Evolutionary conservation across 148 eudicot species (phyloP).

Genomic region (Cornus kousa): DNA sequence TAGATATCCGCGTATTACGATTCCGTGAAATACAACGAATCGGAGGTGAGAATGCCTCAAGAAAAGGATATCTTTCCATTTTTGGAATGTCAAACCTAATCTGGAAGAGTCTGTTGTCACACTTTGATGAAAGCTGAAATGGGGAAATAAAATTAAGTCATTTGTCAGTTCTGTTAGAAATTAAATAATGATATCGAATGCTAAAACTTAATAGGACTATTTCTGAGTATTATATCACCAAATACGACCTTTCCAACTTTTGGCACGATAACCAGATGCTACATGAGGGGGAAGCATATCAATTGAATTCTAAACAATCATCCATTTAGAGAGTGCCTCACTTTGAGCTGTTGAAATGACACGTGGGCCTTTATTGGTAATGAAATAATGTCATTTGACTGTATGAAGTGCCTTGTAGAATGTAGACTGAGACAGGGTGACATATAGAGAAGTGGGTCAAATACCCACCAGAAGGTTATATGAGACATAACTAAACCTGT

Average conservation of each 20-base stretch:
- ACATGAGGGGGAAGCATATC: neutral
- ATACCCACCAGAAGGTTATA: too few species aligned
- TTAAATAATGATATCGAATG: neutral
- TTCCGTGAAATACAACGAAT: conserved; percentile 68
- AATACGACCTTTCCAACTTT: neutral
- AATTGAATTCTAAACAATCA: neutral
- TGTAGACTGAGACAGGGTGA: too few species aligned
- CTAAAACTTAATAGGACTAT: neutral
- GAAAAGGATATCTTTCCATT: conserved; percentile 49
- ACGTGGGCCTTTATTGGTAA: too few species aligned
- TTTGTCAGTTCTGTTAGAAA: neutral
- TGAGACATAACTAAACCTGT: too few species aligned
- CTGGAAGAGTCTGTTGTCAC: conserved; percentile 70
- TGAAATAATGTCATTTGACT: too few species aligned
- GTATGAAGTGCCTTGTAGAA: too few species aligned
- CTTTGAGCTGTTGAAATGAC: too few species aligned
- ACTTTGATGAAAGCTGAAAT: conserved; percentile 78
- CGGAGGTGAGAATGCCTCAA: conserved; percentile 52
- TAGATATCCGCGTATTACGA: conserved; percentile 38
- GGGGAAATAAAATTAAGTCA: conserved; percentile 14
- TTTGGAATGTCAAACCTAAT: conserved; percentile 53
- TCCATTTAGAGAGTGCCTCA: too few species aligned
- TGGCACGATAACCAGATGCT: neutral
- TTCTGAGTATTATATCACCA: neutral
- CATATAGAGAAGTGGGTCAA: too few species aligned